Conservation (phyloP, 2,329 filamentous ascomycete species). For the Penicillium fuscoglaucum region DNA sequence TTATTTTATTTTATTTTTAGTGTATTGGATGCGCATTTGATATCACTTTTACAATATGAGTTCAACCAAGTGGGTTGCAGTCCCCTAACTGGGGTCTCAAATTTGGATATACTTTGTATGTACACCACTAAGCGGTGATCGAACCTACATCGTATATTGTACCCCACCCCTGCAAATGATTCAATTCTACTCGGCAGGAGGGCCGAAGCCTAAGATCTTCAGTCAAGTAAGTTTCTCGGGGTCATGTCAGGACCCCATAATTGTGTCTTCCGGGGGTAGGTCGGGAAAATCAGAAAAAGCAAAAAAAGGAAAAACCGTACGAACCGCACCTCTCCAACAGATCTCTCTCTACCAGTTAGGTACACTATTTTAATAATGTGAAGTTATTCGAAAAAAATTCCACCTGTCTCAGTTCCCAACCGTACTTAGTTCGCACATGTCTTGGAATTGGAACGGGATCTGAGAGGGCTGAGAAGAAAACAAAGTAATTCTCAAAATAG, state of each 20-base stretch:
- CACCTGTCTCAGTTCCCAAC: background rate
- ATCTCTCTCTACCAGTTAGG: background rate
- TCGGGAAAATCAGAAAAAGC: background rate
- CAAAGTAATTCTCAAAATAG: background rate
- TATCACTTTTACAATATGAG: background rate
- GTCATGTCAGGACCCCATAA: slow-evolving; percentile 5
- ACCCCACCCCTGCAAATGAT: background rate
- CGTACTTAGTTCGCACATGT: background rate
- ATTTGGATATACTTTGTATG: background rate
- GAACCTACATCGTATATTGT: background rate
- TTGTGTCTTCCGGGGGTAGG: background rate
- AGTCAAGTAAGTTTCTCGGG: background rate
- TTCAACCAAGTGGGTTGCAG: background rate
- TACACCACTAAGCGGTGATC: background rate
- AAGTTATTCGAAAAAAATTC: background rate
- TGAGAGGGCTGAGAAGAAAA: background rate
- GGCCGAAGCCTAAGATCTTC: slow-evolving; percentile 1
- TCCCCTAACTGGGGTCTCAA: background rate
- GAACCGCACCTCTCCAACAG: background rate
- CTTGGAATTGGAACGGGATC: background rate
- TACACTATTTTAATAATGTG: background rate
- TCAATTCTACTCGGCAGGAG: background rate
- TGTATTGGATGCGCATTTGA: background rate
- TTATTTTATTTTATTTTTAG: background rate
- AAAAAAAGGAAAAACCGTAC: background rate